These are phyloP conservation scores for Neurospora tetrasperma DNA, from an alignment of 495 filamentous ascomycete genomes.

Conservation along the genomic window DNA sequence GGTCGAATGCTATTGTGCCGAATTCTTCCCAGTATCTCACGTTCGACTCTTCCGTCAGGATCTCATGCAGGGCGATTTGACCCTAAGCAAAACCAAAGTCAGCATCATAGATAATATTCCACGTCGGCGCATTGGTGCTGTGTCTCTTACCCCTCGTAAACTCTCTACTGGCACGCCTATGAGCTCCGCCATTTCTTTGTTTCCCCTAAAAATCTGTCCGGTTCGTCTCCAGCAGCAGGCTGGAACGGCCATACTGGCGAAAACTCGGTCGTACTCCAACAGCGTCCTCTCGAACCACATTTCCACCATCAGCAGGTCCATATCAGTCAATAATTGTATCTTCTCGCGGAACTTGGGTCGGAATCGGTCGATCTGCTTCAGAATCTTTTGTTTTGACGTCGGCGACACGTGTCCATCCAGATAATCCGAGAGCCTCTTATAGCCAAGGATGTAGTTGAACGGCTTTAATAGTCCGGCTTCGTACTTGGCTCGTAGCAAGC, in stretches of 20 bases:
- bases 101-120: neutral
- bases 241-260: slow-evolving; percentile 97
- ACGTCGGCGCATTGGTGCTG: neutral
- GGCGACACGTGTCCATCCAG: slow-evolving; percentile 80
- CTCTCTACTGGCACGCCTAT: slow-evolving; percentile 88
- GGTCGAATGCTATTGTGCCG: slow-evolving; percentile 95
- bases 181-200: slow-evolving; percentile 97
- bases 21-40: slow-evolving; percentile 99
- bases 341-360: slow-evolving; percentile 92
- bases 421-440: slow-evolving; percentile 75
- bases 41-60: slow-evolving; percentile 84
- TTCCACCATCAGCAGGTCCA: slow-evolving; percentile 86
- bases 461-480: slow-evolving; percentile 89
- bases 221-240: slow-evolving; percentile 97
- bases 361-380: slow-evolving; percentile 83
- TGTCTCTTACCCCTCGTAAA: slow-evolving; percentile 68
- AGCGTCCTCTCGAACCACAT: slow-evolving; percentile 97
- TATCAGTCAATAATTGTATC: slow-evolving; percentile 81
- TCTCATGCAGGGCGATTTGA: slow-evolving; percentile 89
- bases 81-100: slow-evolving; percentile 44
- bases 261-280: slow-evolving; percentile 96
- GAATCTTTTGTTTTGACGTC: slow-evolving; percentile 72
- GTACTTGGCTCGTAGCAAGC: slow-evolving; percentile 87
- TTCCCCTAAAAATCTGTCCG: slow-evolving; percentile 94
- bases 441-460: slow-evolving; percentile 97